Base-by-base conservation (phyloP, 208 protist species). In the Trichomonas tenax region DNA sequence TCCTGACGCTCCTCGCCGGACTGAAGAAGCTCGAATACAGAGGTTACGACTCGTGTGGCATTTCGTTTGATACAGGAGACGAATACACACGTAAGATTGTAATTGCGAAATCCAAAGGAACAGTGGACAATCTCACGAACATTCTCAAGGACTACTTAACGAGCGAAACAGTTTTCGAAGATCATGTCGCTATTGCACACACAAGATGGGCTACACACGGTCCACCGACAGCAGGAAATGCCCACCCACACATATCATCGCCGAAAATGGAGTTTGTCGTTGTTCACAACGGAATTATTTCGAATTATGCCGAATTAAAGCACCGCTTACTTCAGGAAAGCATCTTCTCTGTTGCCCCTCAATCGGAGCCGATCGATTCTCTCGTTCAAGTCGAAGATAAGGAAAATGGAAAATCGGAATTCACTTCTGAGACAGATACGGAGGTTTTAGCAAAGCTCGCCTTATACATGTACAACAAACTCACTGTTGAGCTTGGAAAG, bases 201-300 rank as follows among this genome's bases (percentile, higher is more conserved):
- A 98, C 97, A 21, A 96, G 98, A 82, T 98, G 98, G 98, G 97
- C 98, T 31, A 98, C 98, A 6, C 97, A 98, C 95, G 98, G 98
- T 81, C 34, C 46, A 82, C 97, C 97, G 96, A 97, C 96, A 26
- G 96, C 82, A 38, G 51, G 44, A 88, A 97, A 97, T 95, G 96
- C 96, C 6, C 96, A 97, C 36, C 96, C 96, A 40, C 96, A 97
- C 49, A 48, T 36, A n/a, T 96, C 51, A 46, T 81, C 46, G 4
- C 34, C 93, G 46, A 81, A 63, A 3, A 41, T 96, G 26, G 93
- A 81, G 38, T 82, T 97, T 96, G 96, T 95, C 38, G 49, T 97
- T 63, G 96, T 96, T 15, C 96, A 97, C 36, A 97, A 97, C 51
- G 96, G 96, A 21, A 97, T 95, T 36, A 97, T 97, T 89, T 90